These are phyloP conservation scores for Elaeis oleifera DNA, from an alignment of 202 grass and related monocot genomes.

Conservation along the genomic window DNA sequence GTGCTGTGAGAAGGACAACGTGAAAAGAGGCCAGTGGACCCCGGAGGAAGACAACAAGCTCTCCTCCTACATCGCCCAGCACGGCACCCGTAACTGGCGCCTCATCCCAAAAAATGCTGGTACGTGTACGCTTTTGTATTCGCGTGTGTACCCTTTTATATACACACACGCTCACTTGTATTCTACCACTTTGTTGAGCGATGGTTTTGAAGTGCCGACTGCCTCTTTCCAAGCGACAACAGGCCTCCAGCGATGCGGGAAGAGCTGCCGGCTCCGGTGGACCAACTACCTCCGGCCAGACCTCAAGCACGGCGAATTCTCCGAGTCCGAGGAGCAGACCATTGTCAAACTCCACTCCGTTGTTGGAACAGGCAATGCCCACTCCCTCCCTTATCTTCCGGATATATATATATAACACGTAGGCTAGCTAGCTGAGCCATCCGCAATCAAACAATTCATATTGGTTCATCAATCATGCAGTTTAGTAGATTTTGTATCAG, in stretches of 20 bases:
- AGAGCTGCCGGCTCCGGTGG: constrained; percentile 91
- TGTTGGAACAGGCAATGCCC: constrained; percentile 49
- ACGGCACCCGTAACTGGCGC: constrained; percentile 90
- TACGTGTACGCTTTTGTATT: constrained; percentile 4
- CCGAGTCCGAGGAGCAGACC: constrained; percentile 81
- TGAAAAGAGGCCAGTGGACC: constrained; percentile 95
- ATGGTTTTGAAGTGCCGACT: not conserved
- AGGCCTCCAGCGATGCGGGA: constrained; percentile 85
- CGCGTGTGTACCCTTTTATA: too few species aligned
- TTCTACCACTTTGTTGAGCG: too few species aligned
- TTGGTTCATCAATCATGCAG: too few species aligned
- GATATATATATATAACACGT: too few species aligned
- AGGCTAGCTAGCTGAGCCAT: too few species aligned
- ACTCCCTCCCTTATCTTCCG: too few species aligned
- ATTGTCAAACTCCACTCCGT: constrained; percentile 91
- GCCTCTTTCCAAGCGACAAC: not conserved
- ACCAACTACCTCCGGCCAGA: constrained; percentile 92
- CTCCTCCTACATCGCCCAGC: constrained; percentile 71
- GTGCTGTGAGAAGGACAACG: constrained; percentile 94
- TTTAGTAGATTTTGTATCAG: too few species aligned
- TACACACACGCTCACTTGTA: not conserved
- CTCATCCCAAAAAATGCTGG: constrained; percentile 97
- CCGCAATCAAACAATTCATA: too few species aligned
- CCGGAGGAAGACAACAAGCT: constrained; percentile 89
- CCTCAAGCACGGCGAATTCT: constrained; percentile 92